A percentile compares a stretch with the other conserved stretches of the same genome.
These are phyloP conservation scores for Metschnikowia kunwiensis DNA, from an alignment of 805 yeast species.

Conservation along the genomic window DNA sequence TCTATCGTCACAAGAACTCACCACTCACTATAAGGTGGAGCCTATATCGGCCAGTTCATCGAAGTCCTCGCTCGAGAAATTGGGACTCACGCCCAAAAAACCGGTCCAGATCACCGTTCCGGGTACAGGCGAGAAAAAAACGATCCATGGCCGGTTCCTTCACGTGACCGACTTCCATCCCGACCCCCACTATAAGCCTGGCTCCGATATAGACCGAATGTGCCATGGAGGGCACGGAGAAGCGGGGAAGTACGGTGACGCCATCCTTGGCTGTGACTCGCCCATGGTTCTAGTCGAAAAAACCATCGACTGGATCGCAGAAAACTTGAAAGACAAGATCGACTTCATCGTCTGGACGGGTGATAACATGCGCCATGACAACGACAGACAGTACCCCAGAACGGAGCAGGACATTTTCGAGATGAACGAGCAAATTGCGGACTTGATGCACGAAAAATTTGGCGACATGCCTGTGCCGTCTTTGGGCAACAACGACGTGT, in stretches of 20 bases:
- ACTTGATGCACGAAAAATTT: constrained; percentile 50
- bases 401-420: constrained; percentile 69
- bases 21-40: constrained; percentile 3
- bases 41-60: neutral
- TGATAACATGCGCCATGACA: constrained; percentile 82
- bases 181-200: constrained; percentile 60
- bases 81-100: constrained; percentile 36
- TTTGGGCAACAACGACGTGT: constrained; percentile 84
- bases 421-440: constrained; percentile 58
- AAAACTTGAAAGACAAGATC: constrained; percentile 66
- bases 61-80: constrained; percentile 1
- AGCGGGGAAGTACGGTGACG: constrained; percentile 72
- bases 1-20: neutral
- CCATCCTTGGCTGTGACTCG: constrained; percentile 74
- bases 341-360: constrained; percentile 93
- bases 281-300: constrained; percentile 58
- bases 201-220: constrained; percentile 43
- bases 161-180: constrained; percentile 89
- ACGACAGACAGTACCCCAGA: constrained; percentile 71
- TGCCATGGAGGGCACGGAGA: constrained; percentile 60
- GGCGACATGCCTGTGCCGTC: constrained; percentile 59
- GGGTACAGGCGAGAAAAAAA: constrained; percentile 22
- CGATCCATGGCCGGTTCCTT: constrained; percentile 71
- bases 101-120: constrained; percentile 25
- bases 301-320: constrained; percentile 65